A percentile compares a stretch with the other conserved stretches of the same genome.
These are phyloP conservation scores for Podaxis carcinomalis DNA, from an alignment of 768 basidiomycete genomes.

Conservation along the genomic window DNA sequence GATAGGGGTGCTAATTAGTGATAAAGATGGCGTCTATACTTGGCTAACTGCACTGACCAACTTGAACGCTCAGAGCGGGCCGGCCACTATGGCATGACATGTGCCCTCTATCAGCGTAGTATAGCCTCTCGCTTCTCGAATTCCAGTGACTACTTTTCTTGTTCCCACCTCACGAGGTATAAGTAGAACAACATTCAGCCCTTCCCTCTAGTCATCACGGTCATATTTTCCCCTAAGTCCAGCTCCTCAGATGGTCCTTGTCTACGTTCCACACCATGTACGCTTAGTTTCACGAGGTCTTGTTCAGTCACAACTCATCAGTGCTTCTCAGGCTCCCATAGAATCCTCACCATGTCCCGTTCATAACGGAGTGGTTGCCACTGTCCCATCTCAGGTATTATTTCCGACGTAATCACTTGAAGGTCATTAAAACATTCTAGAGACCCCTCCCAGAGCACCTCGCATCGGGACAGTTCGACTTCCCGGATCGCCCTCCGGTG, in stretches of 20 bases:
- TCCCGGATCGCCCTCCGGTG: not conserved
- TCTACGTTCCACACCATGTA: not conserved
- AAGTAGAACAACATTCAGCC: not conserved
- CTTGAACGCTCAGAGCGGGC: no score
- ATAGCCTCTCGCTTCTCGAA: not conserved
- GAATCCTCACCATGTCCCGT: not conserved
- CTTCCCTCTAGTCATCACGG: not conserved
- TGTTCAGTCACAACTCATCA: not conserved
- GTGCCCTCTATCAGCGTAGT: not conserved
- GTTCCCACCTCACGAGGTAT: not conserved
- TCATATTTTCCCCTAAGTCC: not conserved
- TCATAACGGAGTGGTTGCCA: not conserved
- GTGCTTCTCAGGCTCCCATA: not conserved
- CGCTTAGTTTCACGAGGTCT: not conserved
- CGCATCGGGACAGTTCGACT: not conserved
- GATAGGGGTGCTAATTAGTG: no score
- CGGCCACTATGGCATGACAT: no score
- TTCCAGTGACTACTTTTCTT: not conserved
- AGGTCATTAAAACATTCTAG: not conserved
- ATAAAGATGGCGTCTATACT: no score
- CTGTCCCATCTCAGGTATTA: not conserved
- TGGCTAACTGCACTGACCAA: no score
- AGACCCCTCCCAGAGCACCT: not conserved
- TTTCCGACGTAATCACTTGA: not conserved
- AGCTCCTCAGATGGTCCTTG: not conserved